These are phyloP conservation scores for Colletotrichum cereale DNA, from an alignment of 2,329 filamentous ascomycete genomes.

Conservation along the genomic window DNA sequence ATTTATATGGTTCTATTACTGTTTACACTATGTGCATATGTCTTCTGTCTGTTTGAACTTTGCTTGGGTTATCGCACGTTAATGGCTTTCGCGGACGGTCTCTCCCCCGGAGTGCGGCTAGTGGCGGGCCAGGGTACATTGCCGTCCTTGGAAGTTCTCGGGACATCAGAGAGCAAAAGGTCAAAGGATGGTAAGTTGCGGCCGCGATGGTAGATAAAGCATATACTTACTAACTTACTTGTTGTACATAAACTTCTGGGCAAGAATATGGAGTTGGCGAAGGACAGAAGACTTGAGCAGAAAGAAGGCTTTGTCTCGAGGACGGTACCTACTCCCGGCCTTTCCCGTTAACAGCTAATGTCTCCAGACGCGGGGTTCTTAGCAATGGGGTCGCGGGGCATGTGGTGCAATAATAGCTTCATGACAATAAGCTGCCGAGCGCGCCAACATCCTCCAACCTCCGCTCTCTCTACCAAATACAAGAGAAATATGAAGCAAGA, in stretches of 20 bases:
- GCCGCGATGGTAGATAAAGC: background rate
- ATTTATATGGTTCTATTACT: no score
- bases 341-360: background rate
- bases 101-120: background rate
- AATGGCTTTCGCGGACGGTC: background rate
- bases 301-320: background rate
- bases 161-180: background rate
- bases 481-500: background rate
- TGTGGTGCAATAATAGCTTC: background rate
- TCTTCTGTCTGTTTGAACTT: no score
- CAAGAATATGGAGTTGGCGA: no score
- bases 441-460: background rate
- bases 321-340: background rate
- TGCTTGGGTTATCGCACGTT: background rate
- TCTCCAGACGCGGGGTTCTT: conserved; percentile 17
- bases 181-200: background rate
- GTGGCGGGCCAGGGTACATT: background rate
- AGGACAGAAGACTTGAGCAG: background rate
- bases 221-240: no score
- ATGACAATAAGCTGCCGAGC: background rate
- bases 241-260: background rate
- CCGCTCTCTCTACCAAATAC: background rate
- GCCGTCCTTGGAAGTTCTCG: no score
- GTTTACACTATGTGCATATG: no score
- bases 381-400: conserved; percentile 17